phyloP scores from a whole-genome alignment of 805 yeast genomes.

The Torulaspora delbrueckii region DNA sequence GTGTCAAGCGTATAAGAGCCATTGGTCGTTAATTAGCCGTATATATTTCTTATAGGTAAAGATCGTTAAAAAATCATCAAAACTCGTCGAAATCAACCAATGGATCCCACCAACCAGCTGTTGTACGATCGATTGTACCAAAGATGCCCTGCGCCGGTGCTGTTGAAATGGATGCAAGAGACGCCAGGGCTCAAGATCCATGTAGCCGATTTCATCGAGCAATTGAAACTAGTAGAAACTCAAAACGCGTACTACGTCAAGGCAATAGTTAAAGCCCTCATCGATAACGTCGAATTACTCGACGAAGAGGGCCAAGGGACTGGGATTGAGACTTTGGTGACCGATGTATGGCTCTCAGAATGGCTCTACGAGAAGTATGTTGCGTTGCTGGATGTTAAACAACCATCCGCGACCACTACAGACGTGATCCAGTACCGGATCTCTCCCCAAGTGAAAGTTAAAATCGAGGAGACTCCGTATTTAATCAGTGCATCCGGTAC shows the following conservation, averaged over 20 bases:
- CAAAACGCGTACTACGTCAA: slow-evolving; percentile 52
- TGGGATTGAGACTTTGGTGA: slow-evolving; percentile 2
- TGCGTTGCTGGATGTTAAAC: slow-evolving; percentile 23
- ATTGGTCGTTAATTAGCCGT: background rate
- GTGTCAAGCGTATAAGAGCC: slow-evolving; percentile 85
- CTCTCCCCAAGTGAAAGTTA: slow-evolving; percentile 17
- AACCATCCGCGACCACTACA: slow-evolving; percentile 24
- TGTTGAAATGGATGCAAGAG: slow-evolving; percentile 1
- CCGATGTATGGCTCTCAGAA: slow-evolving; percentile 24
- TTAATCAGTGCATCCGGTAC: slow-evolving; percentile 71
- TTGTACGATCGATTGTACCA: slow-evolving; percentile 16
- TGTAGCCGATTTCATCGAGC: slow-evolving; percentile 15
- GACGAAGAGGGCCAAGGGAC: slow-evolving; percentile 30
- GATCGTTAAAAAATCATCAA: background rate
- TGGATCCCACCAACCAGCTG: slow-evolving; percentile 1
- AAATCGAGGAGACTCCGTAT: slow-evolving; percentile 56
- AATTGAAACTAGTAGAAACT: slow-evolving; percentile 19
- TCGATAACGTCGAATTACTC: slow-evolving; percentile 35
- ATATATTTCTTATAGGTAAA: background rate
- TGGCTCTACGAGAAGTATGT: slow-evolving; percentile 34
- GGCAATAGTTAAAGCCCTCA: slow-evolving; percentile 41
- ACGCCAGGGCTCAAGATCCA: slow-evolving; percentile 13
- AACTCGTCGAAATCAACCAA: background rate
- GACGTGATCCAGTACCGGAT: slow-evolving; percentile 36
- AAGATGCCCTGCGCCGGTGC: slow-evolving; percentile 12